Evolutionary conservation across 257 asterid species (phyloP).

Genomic region (Lycium barbarum): DNA sequence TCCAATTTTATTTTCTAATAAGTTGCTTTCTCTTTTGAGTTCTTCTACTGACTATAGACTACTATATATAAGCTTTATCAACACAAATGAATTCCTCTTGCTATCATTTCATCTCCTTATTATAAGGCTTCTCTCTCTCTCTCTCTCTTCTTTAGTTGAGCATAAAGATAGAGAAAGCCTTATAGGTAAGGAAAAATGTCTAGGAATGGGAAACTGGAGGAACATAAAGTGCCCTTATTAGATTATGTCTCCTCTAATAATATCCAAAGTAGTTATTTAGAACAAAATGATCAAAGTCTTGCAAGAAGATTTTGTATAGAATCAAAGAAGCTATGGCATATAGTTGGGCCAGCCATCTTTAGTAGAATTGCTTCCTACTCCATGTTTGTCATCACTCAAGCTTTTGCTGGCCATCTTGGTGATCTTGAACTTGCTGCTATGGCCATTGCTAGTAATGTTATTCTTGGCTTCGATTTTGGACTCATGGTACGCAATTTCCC

Average conservation of each 20-base stretch:
- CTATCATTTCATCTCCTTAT: background rate
- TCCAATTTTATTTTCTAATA: background rate
- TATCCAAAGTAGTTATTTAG: background rate
- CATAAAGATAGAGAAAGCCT: background rate
- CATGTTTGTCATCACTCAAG: constrained; percentile 77
- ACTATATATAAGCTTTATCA: background rate
- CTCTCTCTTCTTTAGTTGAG: background rate
- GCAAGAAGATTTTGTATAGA: constrained; percentile 55
- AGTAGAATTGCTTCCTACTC: constrained; percentile 70
- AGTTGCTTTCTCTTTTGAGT: background rate
- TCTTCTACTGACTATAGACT: background rate
- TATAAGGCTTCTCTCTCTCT: background rate
- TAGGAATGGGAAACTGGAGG: constrained; percentile 31
- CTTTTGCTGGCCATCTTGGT: constrained; percentile 91
- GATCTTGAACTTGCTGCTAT: constrained; percentile 87
- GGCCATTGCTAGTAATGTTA: constrained; percentile 67
- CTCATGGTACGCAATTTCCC: constrained; percentile 51
- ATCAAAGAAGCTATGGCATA: constrained; percentile 78
- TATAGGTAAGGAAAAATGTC: constrained; percentile 41
- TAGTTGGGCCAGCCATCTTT: constrained; percentile 88
- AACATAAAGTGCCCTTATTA: constrained; percentile 51
- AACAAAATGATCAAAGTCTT: constrained; percentile 34
- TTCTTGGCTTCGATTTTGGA: constrained; percentile 80
- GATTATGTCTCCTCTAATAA: constrained; percentile 30
- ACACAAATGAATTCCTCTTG: background rate